Base-by-base conservation (phyloP, 768 basidiomycete genomes). In the Dioszegia aurantiaca region DNA sequence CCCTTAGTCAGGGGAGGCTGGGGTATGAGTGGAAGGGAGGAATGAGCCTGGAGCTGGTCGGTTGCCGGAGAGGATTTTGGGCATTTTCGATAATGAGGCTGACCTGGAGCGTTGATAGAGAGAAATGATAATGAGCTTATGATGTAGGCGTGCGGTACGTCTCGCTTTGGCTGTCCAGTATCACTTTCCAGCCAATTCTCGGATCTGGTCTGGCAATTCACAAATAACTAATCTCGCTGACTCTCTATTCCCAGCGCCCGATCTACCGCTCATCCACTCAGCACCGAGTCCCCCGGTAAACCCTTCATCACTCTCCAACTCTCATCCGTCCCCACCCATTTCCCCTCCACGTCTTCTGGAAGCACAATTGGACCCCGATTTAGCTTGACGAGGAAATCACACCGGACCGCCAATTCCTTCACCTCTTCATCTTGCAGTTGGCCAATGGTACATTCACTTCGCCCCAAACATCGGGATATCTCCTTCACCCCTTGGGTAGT, bases 11-110 rank as follows among this genome's bases (percentile, higher is more conserved):
- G 53, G 47, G 42, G 61, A n/a, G 56, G 60, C 21, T 56, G 61
- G 6, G 65, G 62, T 11, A 61, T 43, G 53, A 51, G 56, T 16
- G 65, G 46, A 16, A 64, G 67, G 68, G 68, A 63, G 17, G n/a
- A n/a, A n/a, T n/a, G n/a, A n/a, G n/a, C n/a, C n/a, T n/a, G n/a
- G n/a, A n/a, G n/a, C n/a, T n/a, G n/a, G n/a, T n/a, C n/a, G n/a
- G n/a, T n/a, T n/a, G n/a, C n/a, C n/a, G n/a, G n/a, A n/a, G n/a
- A n/a, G n/a, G n/a, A n/a, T n/a, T n/a, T n/a, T n/a, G n/a, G n/a
- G n/a, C n/a, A n/a, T n/a, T n/a, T n/a, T n/a, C n/a, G n/a, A n/a
- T n/a, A n/a, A n/a, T n/a, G n/a, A n/a, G n/a, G n/a, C n/a, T n/a
- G n/a, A n/a, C n/a, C n/a, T n/a, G n/a, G n/a, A n/a, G n/a, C n/a